phyloP scores from a whole-genome alignment of 2,329 filamentous ascomycete species.

The Geosmithia putterillii region DNA sequence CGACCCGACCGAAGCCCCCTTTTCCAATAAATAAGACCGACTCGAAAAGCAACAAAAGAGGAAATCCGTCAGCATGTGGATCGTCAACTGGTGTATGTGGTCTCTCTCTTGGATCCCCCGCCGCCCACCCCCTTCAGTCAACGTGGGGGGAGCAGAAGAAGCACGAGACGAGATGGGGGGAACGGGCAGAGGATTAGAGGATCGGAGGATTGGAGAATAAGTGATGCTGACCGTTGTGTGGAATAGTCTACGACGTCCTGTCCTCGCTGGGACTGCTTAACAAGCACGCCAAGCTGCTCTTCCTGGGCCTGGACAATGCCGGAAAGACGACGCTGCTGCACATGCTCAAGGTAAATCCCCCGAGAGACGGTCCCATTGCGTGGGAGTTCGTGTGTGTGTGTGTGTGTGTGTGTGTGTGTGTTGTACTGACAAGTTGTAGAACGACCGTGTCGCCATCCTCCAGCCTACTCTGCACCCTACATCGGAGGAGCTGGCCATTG shows the following conservation, averaged over 20 bases:
- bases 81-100: slow-evolving; percentile 85
- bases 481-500: slow-evolving; percentile 84
- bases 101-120: no score
- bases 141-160: background rate
- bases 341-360: slow-evolving; percentile 71
- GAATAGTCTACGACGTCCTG: slow-evolving; percentile 71
- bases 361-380: no score
- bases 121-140: slow-evolving; percentile 1
- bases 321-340: slow-evolving; percentile 90
- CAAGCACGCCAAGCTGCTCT: slow-evolving; percentile 92
- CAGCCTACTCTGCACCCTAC: slow-evolving; percentile 87
- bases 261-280: slow-evolving; percentile 80
- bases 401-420: no score
- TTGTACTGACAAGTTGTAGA: slow-evolving; percentile 33
- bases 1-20: background rate
- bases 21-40: slow-evolving; percentile 4
- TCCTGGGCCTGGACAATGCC: slow-evolving; percentile 87
- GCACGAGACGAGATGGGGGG: background rate
- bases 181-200: background rate
- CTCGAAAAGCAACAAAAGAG: background rate
- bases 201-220: slow-evolving; percentile 1
- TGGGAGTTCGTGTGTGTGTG: no score
- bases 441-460: slow-evolving; percentile 83
- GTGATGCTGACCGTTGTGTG: slow-evolving; percentile 14
- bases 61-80: slow-evolving; percentile 57